These are phyloP conservation scores for Nemania sp. DNA, from an alignment of 2,329 filamentous ascomycete genomes.

Conservation along the genomic window DNA sequence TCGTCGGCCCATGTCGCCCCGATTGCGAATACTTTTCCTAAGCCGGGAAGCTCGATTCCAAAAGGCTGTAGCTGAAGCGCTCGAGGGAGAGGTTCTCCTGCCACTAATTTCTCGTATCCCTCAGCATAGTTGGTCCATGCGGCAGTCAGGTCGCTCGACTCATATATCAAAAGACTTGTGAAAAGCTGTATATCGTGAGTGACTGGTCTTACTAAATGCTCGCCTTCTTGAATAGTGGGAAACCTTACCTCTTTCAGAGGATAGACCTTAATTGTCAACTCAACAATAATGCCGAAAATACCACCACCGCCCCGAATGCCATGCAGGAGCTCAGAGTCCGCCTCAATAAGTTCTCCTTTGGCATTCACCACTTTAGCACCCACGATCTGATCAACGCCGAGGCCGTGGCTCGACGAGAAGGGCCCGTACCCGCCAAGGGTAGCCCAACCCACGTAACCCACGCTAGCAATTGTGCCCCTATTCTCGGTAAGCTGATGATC, in stretches of 20 bases:
- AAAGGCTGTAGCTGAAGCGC: constrained; percentile 33
- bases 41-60: constrained; percentile 37
- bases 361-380: constrained; percentile 45
- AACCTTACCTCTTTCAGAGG: constrained; percentile 36
- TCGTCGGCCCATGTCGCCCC: constrained; percentile 41
- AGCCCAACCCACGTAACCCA: constrained; percentile 43
- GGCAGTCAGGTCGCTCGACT: constrained; percentile 37
- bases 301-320: constrained; percentile 47
- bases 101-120: constrained; percentile 21
- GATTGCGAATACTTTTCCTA: constrained; percentile 35
- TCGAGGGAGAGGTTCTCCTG: constrained; percentile 3
- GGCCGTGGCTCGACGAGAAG: constrained; percentile 38
- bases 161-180: constrained; percentile 35
- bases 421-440: constrained; percentile 42
- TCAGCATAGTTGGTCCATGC: constrained; percentile 16
- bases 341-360: constrained; percentile 42
- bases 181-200: background rate
- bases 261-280: constrained; percentile 46
- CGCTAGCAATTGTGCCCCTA: constrained; percentile 32
- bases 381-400: constrained; percentile 44
- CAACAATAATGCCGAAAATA: constrained; percentile 45
- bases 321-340: constrained; percentile 42
- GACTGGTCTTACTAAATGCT: background rate
- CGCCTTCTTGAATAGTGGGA: background rate
- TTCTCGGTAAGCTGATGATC: background rate